These are phyloP conservation scores for Saccharomycopsis amapae DNA, from an alignment of 805 yeast species.

Conservation along the genomic window DNA sequence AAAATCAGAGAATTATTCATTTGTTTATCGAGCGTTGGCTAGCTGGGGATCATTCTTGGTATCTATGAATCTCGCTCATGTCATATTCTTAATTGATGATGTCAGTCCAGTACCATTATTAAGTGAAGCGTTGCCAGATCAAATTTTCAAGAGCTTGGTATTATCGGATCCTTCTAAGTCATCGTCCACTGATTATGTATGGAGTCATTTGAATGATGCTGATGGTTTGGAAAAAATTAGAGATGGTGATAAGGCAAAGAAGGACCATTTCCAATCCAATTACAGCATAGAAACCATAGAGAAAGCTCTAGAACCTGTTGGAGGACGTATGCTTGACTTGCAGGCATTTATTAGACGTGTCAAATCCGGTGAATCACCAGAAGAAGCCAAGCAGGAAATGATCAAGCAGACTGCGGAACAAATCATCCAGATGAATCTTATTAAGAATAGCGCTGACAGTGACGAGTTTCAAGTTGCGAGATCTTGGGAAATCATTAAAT, in stretches of 20 bases:
- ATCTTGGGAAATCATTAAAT: conserved; percentile 76
- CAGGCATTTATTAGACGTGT: conserved; percentile 86
- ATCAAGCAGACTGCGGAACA: conserved; percentile 81
- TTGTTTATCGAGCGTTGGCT: conserved; percentile 65
- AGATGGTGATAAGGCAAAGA: conserved; percentile 16
- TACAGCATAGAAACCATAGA: conserved; percentile 33
- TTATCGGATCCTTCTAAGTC: conserved; percentile 74
- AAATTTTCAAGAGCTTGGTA: conserved; percentile 68
- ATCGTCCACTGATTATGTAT: conserved; percentile 65
- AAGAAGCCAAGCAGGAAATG: conserved; percentile 72
- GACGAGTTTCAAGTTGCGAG: conserved; percentile 67
- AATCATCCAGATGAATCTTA: conserved; percentile 67
- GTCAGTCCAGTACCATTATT: conserved; percentile 66
- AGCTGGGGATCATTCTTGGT: conserved; percentile 85
- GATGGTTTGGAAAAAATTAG: conserved; percentile 25
- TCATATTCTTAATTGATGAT: conserved; percentile 80
- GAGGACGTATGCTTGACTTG: conserved; percentile 91
- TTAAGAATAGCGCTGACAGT: conserved; percentile 26
- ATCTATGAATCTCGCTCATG: conserved; percentile 79
- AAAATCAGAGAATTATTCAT: conserved; percentile 52
- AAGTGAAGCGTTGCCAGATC: conserved; percentile 72
- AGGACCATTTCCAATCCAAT: neutral
- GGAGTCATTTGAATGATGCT: conserved; percentile 39
- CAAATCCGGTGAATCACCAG: conserved; percentile 78
- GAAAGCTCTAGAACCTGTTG: conserved; percentile 62